These are phyloP conservation scores for Cryptosporidium meleagridis DNA, from an alignment of 169 alveolate species.

Conservation along the genomic window DNA sequence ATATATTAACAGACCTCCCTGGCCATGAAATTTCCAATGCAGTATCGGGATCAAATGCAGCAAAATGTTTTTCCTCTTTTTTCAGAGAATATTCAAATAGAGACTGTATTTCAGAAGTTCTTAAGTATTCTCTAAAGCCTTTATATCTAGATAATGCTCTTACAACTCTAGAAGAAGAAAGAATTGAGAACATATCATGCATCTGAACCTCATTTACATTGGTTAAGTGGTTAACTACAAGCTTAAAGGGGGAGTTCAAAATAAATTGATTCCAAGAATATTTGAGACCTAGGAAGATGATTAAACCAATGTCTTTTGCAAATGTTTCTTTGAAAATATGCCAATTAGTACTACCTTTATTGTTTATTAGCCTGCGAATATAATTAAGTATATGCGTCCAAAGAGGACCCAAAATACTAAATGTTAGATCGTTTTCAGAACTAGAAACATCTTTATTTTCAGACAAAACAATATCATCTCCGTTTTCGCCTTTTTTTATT, in stretches of 20 bases:
- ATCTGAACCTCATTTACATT: slow-evolving; percentile 54
- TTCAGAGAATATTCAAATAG: slow-evolving; percentile 56
- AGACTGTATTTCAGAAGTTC: slow-evolving; percentile 16
- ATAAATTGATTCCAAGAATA: slow-evolving; percentile 69
- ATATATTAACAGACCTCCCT: slow-evolving; percentile 35
- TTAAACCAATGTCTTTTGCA: slow-evolving; percentile 49
- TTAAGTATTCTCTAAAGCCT: slow-evolving; percentile 56
- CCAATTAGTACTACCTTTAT: slow-evolving; percentile 53
- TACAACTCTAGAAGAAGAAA: slow-evolving; percentile 51
- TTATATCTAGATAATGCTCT: slow-evolving; percentile 54
- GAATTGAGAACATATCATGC: slow-evolving; percentile 28
- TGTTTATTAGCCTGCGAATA: slow-evolving; percentile 41
- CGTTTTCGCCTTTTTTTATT: background rate
- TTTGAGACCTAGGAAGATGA: slow-evolving; percentile 50
- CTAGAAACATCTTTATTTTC: slow-evolving; percentile 9
- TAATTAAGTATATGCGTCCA: slow-evolving; percentile 55
- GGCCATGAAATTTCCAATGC: slow-evolving; percentile 68
- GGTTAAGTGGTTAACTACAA: slow-evolving; percentile 28
- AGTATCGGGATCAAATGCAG: slow-evolving; percentile 72
- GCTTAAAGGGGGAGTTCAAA: slow-evolving; percentile 44
- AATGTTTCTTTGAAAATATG: slow-evolving; percentile 42
- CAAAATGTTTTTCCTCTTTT: slow-evolving; percentile 66
- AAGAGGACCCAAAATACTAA: slow-evolving; percentile 46
- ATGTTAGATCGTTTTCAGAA: slow-evolving; percentile 3
- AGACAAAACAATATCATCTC: background rate